These are phyloP conservation scores for Syncephalastrum contaminatum DNA, from an alignment of 371 early-diverging fungal genomes.

Conservation along the genomic window DNA sequence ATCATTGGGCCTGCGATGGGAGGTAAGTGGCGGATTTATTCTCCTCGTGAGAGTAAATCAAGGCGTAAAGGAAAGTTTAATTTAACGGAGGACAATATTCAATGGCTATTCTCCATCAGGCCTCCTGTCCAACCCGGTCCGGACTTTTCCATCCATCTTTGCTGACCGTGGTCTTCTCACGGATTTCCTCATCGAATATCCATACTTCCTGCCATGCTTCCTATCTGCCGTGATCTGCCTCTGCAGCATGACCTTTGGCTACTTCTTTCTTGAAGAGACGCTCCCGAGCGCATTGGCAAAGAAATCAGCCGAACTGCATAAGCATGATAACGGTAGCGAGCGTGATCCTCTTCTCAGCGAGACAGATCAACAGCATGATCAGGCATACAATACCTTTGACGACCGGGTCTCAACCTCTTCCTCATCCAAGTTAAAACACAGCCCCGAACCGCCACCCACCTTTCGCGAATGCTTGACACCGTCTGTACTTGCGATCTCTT, in stretches of 20 bases:
- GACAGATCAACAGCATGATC: background rate
- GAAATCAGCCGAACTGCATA: background rate
- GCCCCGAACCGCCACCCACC: constrained; percentile 8
- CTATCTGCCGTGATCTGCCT: constrained; percentile 64
- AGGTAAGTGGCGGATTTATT: constrained; percentile 19
- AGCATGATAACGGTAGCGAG: background rate
- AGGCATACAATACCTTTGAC: constrained; percentile 5
- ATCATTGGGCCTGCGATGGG: constrained; percentile 78
- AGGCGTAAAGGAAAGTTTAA: background rate
- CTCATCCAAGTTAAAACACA: constrained; percentile 5
- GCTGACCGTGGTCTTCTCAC: constrained; percentile 46
- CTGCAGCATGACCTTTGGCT: constrained; percentile 65
- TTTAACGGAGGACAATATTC: background rate
- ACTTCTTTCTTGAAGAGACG: constrained; percentile 79
- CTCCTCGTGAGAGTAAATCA: background rate
- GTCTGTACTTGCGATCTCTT: constrained; percentile 33
- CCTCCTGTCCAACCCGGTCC: constrained; percentile 73
- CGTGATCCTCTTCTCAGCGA: constrained; percentile 1
- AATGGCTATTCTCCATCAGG: constrained; percentile 24
- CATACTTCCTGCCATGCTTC: constrained; percentile 87
- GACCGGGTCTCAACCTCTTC: background rate
- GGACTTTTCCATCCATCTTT: constrained; percentile 67
- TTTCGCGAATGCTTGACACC: constrained; percentile 40
- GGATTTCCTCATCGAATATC: constrained; percentile 64
- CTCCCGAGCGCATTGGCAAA: background rate